Conservation (phyloP, 257 asterid species). For the Capsicum chinense region DNA sequence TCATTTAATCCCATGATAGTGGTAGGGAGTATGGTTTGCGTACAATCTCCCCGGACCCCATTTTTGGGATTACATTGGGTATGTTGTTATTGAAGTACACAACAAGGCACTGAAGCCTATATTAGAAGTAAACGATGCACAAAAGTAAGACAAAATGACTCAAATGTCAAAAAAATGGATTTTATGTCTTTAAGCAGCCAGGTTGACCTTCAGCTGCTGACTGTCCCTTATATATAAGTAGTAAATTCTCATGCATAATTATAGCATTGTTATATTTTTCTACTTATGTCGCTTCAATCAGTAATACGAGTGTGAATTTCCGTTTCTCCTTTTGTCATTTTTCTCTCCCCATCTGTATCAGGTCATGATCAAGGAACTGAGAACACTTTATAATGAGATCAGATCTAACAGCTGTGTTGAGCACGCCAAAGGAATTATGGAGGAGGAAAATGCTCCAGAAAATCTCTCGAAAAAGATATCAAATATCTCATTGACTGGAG, state of each 20-base stretch:
- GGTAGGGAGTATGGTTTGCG: too few relatives aligned
- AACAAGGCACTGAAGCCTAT: background rate
- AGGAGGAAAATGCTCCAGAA: slow-evolving; percentile 89
- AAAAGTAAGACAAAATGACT: background rate
- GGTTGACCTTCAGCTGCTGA: background rate
- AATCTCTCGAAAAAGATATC: slow-evolving; percentile 76
- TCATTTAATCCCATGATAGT: background rate
- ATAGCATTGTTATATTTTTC: background rate
- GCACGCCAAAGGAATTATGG: slow-evolving; percentile 89
- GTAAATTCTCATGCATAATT: slow-evolving; percentile 13
- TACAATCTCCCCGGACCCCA: too few relatives aligned
- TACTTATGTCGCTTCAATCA: background rate
- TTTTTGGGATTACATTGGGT: too few relatives aligned
- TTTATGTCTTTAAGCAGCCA: slow-evolving; percentile 2
- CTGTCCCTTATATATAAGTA: background rate
- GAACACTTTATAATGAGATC: slow-evolving; percentile 61
- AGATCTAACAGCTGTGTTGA: slow-evolving; percentile 85
- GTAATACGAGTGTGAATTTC: slow-evolving; percentile 20
- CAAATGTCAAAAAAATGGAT: background rate
- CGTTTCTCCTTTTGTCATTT: slow-evolving; percentile 12
- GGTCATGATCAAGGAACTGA: slow-evolving; percentile 70
- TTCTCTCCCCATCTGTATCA: slow-evolving; percentile 39
- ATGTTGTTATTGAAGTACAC: background rate
- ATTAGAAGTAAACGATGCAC: background rate
- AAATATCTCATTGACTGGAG: slow-evolving; percentile 66